Percentiles rank a stretch among this genome's conserved stretches.
Evolutionary conservation across 495 filamentous ascomycete species (phyloP).

Genomic region (Barbatosphaeria neglecta): DNA sequence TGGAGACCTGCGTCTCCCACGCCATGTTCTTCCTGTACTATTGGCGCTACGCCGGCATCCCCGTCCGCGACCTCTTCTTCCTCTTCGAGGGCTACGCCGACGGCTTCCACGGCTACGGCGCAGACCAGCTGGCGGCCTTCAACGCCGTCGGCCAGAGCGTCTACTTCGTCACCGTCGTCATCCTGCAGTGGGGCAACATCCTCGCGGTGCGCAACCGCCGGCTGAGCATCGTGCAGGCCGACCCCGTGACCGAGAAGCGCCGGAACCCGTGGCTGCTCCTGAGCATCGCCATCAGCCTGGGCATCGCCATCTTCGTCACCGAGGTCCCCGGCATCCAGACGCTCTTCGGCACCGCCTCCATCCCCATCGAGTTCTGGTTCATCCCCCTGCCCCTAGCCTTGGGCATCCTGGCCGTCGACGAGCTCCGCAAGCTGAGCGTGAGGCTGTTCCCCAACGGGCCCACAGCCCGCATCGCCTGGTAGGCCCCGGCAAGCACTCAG

Average conservation of each 20-base stretch:
- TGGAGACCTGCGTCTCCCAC: slow-evolving; percentile 48
- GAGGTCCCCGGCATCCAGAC: slow-evolving; percentile 47
- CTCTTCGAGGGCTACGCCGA: slow-evolving; percentile 39
- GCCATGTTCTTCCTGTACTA: slow-evolving; percentile 58
- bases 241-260: slow-evolving; percentile 34
- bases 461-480: slow-evolving; percentile 41
- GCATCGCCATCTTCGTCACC: slow-evolving; percentile 51
- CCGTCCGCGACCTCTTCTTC: slow-evolving; percentile 47
- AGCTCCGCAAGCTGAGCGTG: slow-evolving; percentile 41
- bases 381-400: slow-evolving; percentile 51
- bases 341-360: slow-evolving; percentile 37
- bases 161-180: slow-evolving; percentile 52
- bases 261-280: slow-evolving; percentile 40
- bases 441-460: slow-evolving; percentile 36
- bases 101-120: slow-evolving; percentile 36
- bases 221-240: slow-evolving; percentile 38
- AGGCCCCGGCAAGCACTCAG: too few relatives aligned
- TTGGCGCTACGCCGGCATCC: slow-evolving; percentile 41
- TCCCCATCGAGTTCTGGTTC: slow-evolving; percentile 57
- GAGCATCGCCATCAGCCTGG: slow-evolving; percentile 46
- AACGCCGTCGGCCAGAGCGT: slow-evolving; percentile 46
- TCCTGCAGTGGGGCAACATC: slow-evolving; percentile 44
- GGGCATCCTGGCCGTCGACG: slow-evolving; percentile 47
- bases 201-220: slow-evolving; percentile 38
- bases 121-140: slow-evolving; percentile 37